A percentile compares a stretch with the other conserved stretches of the same genome.
Conservation (phyloP, 805 yeast genomes). For the Diddensiella transvaalensis region DNA sequence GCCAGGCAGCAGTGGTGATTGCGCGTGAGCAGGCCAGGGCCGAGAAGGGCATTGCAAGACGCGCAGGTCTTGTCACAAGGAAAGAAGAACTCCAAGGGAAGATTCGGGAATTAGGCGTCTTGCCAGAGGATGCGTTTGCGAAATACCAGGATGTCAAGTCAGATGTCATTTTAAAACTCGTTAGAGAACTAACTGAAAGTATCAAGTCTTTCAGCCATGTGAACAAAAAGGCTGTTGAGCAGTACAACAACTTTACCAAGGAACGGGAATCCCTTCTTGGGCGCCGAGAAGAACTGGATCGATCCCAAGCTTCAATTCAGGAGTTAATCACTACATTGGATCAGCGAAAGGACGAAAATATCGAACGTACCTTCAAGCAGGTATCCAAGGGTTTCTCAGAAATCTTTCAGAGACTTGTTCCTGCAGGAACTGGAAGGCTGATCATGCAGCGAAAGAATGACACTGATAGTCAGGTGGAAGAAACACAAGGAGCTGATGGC, state of each 20-base stretch:
- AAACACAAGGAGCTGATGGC: slow-evolving; percentile 23
- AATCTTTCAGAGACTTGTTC: slow-evolving; percentile 78
- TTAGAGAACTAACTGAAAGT: slow-evolving; percentile 53
- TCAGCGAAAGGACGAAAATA: slow-evolving; percentile 77
- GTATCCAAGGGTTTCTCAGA: slow-evolving; percentile 70
- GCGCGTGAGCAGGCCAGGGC: slow-evolving; percentile 60
- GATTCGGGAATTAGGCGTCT: slow-evolving; percentile 79
- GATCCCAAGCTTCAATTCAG: slow-evolving; percentile 69
- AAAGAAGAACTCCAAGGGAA: slow-evolving; percentile 69
- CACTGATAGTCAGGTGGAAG: slow-evolving; percentile 22
- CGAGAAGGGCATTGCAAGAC: slow-evolving; percentile 62
- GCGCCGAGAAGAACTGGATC: slow-evolving; percentile 66
- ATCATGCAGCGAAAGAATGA: slow-evolving; percentile 51
- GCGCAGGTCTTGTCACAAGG: slow-evolving; percentile 54
- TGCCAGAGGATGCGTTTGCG: slow-evolving; percentile 80
- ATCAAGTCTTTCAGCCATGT: slow-evolving; percentile 69
- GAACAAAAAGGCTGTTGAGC: slow-evolving; percentile 87
- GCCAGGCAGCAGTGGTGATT: slow-evolving; percentile 48
- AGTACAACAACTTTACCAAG: slow-evolving; percentile 64
- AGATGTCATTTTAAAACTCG: slow-evolving; percentile 48
- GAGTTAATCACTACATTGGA: slow-evolving; percentile 66
- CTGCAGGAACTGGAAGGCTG: slow-evolving; percentile 72
- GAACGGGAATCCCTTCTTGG: slow-evolving; percentile 64
- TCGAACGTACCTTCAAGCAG: slow-evolving; percentile 68
- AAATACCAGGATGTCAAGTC: slow-evolving; percentile 45